Base-by-base conservation (phyloP, 768 basidiomycete species). In the Trametes meyenii region DNA sequence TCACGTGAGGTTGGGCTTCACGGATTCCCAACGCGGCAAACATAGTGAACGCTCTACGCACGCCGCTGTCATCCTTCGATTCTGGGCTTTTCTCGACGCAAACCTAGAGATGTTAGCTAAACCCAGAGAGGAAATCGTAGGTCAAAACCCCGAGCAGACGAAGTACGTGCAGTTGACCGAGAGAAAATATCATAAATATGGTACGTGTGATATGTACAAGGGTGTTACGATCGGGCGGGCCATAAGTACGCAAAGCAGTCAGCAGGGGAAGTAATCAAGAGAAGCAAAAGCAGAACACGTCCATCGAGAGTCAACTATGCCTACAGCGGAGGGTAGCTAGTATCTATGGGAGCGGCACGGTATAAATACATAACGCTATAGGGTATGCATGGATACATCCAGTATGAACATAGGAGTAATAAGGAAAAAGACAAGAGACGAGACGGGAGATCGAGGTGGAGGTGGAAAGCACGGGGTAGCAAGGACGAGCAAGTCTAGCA, bases 341-440 rank as follows among this genome's bases (percentile, higher is more conserved):
- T 49, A 58, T 58, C 57, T 58, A 58, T 50, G 56, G 21, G 19
- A 46, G 43, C 17, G 60, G 46, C 39, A 55, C 53, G 45, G 48
- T 64, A 64, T 64, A 64, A 64, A 64, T 64, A 64, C 62, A 64
- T 64, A 64, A 64, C n/a, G 35, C 55, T 64, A 64, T 38, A 53
- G 29, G 62, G 62, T 64, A 64, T 58, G 49, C 40, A 44, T n/a
- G 19, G 57, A 58, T 58, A 58, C 57, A 58, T 58, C 49, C 57
- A 50, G 42, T 21, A n/a, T 43, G 40, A 49, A 33, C 10, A 29
- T 36, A 24, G 44, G 26, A 38, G n/a, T 12, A 51, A 17, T 17
- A 42, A 7, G 23, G 52, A 42, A 38, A 29, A 13, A 50, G 39
- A 48, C 26, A 36, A 42, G 50, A 39, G 36, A 40, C 10, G 36